Evolutionary conservation across 495 filamentous ascomycete genomes (phyloP), one percentile per base, ranked within the genome.

Genomic region (Aspergillus indologenus): DNA sequence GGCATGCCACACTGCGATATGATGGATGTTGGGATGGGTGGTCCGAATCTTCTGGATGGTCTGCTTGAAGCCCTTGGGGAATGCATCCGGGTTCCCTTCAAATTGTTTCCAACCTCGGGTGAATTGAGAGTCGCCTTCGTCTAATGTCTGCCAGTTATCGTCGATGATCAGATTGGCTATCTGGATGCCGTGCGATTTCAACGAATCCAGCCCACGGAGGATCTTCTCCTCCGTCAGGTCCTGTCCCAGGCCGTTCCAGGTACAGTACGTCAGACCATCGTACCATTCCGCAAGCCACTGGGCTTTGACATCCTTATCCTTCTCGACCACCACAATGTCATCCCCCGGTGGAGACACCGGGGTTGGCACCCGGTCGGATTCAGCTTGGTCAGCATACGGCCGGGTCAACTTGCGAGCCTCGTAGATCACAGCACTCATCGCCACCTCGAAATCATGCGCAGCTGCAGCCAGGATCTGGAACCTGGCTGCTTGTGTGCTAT

Each of bases 1-100:
- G 3, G 94, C 89, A 76, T 98, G 94, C 94, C 94, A 98, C 12
- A 98, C 92, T 17, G 89, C 90, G 31, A 98, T 81, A 65, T 96
- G 87, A 61, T 87, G 78, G 48, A 98, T 89, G 57, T 85, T 85
- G 17, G 84, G 85, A 66, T 91, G 84, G 46, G 79, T 80, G 26
- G 79, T 75, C 9, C 90, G 86, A 53, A 98, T 92, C 5, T 80
- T 74, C 17, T 76, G 70, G 0, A 92, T 78, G 1, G 87, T 84
- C 8, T 84, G 76, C 62, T 85, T 86, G 11, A 98, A 74, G 2
- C 94, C 94, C 7, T 79, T 72, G 0, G 94, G 94, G 58, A 98
- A 98, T 5, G 86, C 84, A 60, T 81, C 74, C 18, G 84, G 78
- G 54, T 96, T 89, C 5, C 92, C 94, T 68, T 98, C 92, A 61